Evolutionary conservation across 805 yeast species (phyloP), one percentile per base, ranked within the genome.

Genomic region (Wickerhamiella sorbophila): DNA sequence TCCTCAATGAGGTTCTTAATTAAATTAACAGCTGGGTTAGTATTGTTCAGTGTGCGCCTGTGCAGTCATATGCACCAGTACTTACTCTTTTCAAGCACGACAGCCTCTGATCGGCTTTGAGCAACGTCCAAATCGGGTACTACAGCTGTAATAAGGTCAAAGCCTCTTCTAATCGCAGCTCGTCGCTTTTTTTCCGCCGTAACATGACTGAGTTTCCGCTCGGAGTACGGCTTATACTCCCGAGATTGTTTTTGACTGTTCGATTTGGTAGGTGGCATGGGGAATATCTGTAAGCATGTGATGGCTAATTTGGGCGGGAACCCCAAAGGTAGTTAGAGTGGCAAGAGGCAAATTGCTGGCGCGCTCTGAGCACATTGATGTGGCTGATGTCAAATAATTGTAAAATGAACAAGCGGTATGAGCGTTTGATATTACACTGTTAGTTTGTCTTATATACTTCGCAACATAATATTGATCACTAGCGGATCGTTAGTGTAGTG

Each of bases 401-500:
- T n/a, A n/a, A n/a, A n/a, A n/a, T n/a, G n/a, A n/a, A n/a, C n/a
- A n/a, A n/a, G n/a, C n/a, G n/a, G n/a, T n/a, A n/a, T n/a, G n/a
- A n/a, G n/a, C n/a, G n/a, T n/a, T n/a, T n/a, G n/a, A n/a, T n/a
- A n/a, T n/a, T n/a, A n/a, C n/a, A n/a, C n/a, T n/a, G n/a, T n/a
- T n/a, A n/a, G n/a, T n/a, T n/a, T n/a, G n/a, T n/a, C n/a, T n/a
- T n/a, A n/a, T n/a, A n/a, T n/a, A n/a, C n/a, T n/a, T n/a, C n/a
- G n/a, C n/a, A n/a, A n/a, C n/a, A n/a, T n/a, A n/a, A n/a, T n/a
- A n/a, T n/a, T n/a, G n/a, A n/a, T n/a, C n/a, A n/a, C n/a, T n/a
- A n/a, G n/a, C 12, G 85, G 84, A 79, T 74, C 79, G 78, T 77
- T 79, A 76, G 88, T 79, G 84, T 79, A 79, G 83, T 76, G 87